Evolutionary conservation across 2,329 filamentous ascomycete species (phyloP), one percentile per base, ranked within the genome.

Genomic region (Monosporascus sp.): DNA sequence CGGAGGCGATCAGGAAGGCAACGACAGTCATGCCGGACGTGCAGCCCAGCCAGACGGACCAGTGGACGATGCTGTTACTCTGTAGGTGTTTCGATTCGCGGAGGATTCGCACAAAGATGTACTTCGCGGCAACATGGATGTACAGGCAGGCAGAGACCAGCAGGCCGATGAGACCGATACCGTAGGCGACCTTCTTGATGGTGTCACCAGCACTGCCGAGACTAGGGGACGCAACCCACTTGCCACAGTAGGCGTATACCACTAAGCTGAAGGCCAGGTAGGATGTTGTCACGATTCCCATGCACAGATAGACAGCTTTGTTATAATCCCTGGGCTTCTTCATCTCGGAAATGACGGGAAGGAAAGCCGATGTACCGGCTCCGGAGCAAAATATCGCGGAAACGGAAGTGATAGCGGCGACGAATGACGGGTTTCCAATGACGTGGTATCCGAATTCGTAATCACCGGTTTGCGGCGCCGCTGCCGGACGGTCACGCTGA

Each of bases 301-400:
- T 83, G 65, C 79, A 82, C 15, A 77, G 66, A 60, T 77, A 84
- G 0, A 86, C 71, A 0, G 83, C 77, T 64, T 84, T 85, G 55
- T 75, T 75, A 65, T 80, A 87, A 58, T 85, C 80, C 20, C 71
- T 72, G 0, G 83, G 83, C 31, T 75, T 72, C 43, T 70, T 72
- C 82, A 87, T 87, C 68, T 87, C 84, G 0, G 78, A 80, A 50
- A 87, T 86, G 53, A 87, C 80, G 22, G 5, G 82, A 2, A 87
- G 68, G 61, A 85, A 87, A 2, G 81, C 80, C 0, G 77, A 79
- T 0, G 82, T 84, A 18, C 78, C 81, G 0, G 82, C 79, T 6
- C 75, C 77, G 2, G 80, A 81, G 52, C 80, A 77, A 67, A 85
- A 83, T 56, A 87, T 84, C 2, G 79, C 83, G 2, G 75, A 73